Evolutionary conservation across 768 basidiomycete species (phyloP), one percentile per base, ranked within the genome.

Genomic region (Xerocomellus dryophilus): DNA sequence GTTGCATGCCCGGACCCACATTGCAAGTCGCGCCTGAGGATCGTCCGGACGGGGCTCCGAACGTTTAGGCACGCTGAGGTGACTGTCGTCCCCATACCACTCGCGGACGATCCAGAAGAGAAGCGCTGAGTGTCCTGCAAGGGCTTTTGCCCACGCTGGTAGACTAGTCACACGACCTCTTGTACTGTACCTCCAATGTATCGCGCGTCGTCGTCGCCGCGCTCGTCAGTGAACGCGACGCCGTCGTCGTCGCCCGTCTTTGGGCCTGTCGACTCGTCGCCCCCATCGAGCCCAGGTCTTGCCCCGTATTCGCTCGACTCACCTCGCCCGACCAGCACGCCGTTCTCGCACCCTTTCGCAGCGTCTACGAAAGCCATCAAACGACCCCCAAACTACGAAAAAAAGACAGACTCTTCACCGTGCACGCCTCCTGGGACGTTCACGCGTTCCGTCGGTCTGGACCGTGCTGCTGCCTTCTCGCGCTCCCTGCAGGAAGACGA

Each of bases 1-100:
- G 67, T 87, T 27, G 84, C 84, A 0, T 87, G 85, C 60, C 86
- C 84, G 0, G 85, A 86, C 63, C 85, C 85, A 2, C 69, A 83
- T 51, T 87, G 86, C 67, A 77, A 74, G 41, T 84, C 84, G 5
- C 70, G 74, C 11, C 60, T 85, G 65, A 77, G 67, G 58, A 82
- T 87, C 18, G 67, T 66, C 8, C 73, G 84, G 47, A 79, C 74
- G 1, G 79, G 78, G 3, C 41, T 77, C 47, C 68, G 85, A 52
- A 76, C 68, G 10, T 86, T 87, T 64, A 76, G 71, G 12, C 82
- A 82, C 63, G 73, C 73, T 0, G 80, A 83, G 29, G 77, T 77
- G 10, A 85, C 84, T 1, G 77, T 72, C 39, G 77, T 83, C 0
- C 76, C 81, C 8, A 14, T 50, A 25, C 25, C 25, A 25, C 25